A percentile compares a stretch with the other conserved stretches of the same genome.
Evolutionary conservation across 2,329 filamentous ascomycete species (phyloP).

Genomic region (Fusarium camptoceras): DNA sequence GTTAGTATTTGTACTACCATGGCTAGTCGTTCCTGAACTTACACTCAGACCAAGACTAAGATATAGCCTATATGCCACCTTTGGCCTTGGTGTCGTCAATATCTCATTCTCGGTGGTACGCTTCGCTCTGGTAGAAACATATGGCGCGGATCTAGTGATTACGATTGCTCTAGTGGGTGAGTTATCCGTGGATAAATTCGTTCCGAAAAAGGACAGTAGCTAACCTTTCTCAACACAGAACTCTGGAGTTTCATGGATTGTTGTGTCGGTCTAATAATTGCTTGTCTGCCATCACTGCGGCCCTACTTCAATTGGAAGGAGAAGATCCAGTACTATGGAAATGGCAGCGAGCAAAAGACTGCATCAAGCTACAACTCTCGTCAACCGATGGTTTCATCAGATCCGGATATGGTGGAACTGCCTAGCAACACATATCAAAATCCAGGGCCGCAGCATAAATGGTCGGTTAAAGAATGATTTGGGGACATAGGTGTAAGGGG

Average conservation of each 20-base stretch:
- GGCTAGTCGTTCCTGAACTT: conserved; percentile 22
- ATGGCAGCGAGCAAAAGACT: background rate
- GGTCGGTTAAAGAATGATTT: background rate
- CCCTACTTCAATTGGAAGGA: conserved; percentile 16
- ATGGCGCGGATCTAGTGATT: conserved; percentile 1
- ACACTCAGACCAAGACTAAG: conserved; percentile 3
- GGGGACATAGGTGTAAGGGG: background rate
- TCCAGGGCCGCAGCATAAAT: background rate
- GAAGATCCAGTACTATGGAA: conserved; percentile 4
- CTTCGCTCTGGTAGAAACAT: background rate
- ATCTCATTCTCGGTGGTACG: conserved; percentile 14
- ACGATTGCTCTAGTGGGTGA: conserved; percentile 12
- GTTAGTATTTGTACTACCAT: conserved; percentile 26
- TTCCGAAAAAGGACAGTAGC: accelerated
- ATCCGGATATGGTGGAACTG: background rate
- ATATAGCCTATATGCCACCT: conserved; percentile 22
- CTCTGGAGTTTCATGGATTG: conserved; percentile 21
- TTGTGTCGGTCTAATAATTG: conserved; percentile 15
- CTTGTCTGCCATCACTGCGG: conserved; percentile 17
- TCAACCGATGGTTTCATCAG: background rate
- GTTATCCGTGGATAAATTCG: background rate
- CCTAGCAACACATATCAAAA: conserved; percentile 3
- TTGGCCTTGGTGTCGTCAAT: conserved; percentile 24
- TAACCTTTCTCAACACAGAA: background rate
- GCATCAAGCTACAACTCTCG: background rate